Evolutionary conservation across 352 stramenopile genomes (phyloP).

Genomic region (Pythium sukuiense): DNA sequence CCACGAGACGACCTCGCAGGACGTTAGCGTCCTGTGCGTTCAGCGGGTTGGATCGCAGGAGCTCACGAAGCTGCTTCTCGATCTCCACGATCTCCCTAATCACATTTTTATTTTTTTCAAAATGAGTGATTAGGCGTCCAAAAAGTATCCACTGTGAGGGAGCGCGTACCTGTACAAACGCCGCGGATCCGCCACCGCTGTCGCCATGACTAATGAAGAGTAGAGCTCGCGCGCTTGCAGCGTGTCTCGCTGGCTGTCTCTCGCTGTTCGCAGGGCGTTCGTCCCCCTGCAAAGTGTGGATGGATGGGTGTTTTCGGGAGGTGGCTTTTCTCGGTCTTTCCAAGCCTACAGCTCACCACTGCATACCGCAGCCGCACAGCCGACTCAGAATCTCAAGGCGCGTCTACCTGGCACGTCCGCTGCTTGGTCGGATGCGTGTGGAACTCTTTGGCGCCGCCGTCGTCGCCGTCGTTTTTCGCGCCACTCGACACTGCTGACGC

Average conservation of each 20-base stretch:
- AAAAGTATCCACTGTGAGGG: background rate
- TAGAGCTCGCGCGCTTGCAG: background rate
- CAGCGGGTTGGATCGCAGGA: constrained; percentile 62
- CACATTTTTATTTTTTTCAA: background rate
- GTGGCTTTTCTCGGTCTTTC: background rate
- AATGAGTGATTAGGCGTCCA: too few species aligned
- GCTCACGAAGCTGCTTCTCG: constrained; percentile 73
- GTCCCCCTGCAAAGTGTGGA: background rate
- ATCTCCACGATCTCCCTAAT: constrained; percentile 66
- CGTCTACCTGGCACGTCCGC: background rate
- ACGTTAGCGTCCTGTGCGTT: constrained; percentile 62
- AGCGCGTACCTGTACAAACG: constrained; percentile 38
- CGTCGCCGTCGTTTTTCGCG: background rate
- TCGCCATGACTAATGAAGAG: background rate
- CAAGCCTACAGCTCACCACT: constrained; percentile 5
- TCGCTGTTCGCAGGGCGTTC: background rate
- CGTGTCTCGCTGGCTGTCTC: background rate
- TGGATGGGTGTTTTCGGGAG: background rate
- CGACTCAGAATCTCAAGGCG: background rate
- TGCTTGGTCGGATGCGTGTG: background rate
- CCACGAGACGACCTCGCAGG: constrained; percentile 49
- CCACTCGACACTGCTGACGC: background rate
- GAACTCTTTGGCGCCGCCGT: background rate
- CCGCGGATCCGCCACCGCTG: constrained; percentile 26
- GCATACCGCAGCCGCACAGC: background rate